Evolutionary conservation across 371 early-diverging fungal species (phyloP).

Genomic region (Mucor irregularis): DNA sequence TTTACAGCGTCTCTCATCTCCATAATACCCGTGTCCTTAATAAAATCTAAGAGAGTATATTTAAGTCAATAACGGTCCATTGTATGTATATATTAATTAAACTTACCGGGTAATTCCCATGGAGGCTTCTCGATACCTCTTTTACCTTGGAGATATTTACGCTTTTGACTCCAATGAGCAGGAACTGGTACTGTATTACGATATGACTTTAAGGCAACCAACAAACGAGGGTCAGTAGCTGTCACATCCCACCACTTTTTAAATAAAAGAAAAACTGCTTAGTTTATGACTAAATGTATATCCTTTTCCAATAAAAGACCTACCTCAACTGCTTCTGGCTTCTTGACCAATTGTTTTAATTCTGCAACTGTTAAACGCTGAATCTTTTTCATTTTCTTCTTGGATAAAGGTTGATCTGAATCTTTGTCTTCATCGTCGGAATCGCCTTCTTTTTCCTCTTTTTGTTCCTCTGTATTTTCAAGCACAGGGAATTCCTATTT

Average conservation of each 20-base stretch:
- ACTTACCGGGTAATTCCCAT: slow-evolving; percentile 87
- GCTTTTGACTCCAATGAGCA: slow-evolving; percentile 94
- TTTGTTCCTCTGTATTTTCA: slow-evolving; percentile 55
- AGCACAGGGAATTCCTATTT: slow-evolving; percentile 45
- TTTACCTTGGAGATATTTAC: slow-evolving; percentile 94
- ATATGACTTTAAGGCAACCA: slow-evolving; percentile 89
- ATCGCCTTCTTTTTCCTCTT: slow-evolving; percentile 19
- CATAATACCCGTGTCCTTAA: slow-evolving; percentile 96
- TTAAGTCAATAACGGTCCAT: not conserved
- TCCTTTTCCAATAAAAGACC: too few relatives aligned
- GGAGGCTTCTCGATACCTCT: slow-evolving; percentile 95
- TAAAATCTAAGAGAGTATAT: slow-evolving; percentile 67
- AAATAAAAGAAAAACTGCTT: too few relatives aligned
- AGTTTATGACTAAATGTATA: too few relatives aligned
- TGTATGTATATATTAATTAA: not conserved
- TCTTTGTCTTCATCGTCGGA: slow-evolving; percentile 20
- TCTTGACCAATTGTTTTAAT: slow-evolving; percentile 87
- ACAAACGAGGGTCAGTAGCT: slow-evolving; percentile 85
- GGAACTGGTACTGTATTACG: slow-evolving; percentile 97
- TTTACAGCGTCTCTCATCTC: slow-evolving; percentile 90
- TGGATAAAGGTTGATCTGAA: slow-evolving; percentile 56
- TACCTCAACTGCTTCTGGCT: slow-evolving; percentile 96
- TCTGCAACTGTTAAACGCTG: slow-evolving; percentile 79
- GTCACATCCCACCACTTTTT: slow-evolving; percentile 79
- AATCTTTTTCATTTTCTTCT: slow-evolving; percentile 43